Percentiles rank a stretch among this genome's conserved stretches.
These are phyloP conservation scores for Lachnellula cervina DNA, from an alignment of 2,329 filamentous ascomycete species.

Conservation along the genomic window DNA sequence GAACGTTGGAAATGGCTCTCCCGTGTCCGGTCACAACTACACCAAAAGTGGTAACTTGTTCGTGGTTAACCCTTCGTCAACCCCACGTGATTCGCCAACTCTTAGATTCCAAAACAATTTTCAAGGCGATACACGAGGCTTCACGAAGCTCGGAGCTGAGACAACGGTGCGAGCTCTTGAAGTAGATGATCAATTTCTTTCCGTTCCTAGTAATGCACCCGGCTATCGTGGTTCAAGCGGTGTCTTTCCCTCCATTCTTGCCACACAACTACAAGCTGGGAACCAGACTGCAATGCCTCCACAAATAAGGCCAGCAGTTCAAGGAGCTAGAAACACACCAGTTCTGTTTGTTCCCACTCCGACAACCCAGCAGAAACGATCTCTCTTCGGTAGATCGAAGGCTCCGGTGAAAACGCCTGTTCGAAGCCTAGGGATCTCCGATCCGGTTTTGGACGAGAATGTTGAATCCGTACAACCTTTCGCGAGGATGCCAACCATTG, in stretches of 20 bases:
- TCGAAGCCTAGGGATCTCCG: constrained; percentile 28
- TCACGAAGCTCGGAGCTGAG: constrained; percentile 21
- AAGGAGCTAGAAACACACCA: not conserved
- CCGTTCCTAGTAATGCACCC: constrained; percentile 13
- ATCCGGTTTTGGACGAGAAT: constrained; percentile 20
- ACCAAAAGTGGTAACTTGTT: constrained; percentile 26
- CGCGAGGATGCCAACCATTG: constrained; percentile 29
- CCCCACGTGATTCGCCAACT: constrained; percentile 22
- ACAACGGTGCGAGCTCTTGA: constrained; percentile 8
- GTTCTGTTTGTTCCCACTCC: constrained; percentile 1
- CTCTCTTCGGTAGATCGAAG: constrained; percentile 24
- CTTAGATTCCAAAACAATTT: constrained; percentile 14
- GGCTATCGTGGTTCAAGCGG: constrained; percentile 27
- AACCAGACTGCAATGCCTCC: constrained; percentile 14
- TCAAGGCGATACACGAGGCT: constrained; percentile 18
- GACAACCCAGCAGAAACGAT: constrained; percentile 20
- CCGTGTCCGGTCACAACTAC: constrained; percentile 20
- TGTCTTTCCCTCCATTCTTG: constrained; percentile 21
- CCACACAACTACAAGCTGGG: constrained; percentile 10
- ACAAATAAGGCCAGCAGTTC: constrained; percentile 11
- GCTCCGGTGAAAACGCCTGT: constrained; percentile 20
- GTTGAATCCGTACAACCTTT: constrained; percentile 19
- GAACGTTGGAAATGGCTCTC: constrained; percentile 23
- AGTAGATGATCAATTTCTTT: constrained; percentile 1
- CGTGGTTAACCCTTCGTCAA: constrained; percentile 29